Evolutionary conservation across 805 yeast species (phyloP), one percentile per base, ranked within the genome.

Genomic region (Starmerella khaoyaiensis): DNA sequence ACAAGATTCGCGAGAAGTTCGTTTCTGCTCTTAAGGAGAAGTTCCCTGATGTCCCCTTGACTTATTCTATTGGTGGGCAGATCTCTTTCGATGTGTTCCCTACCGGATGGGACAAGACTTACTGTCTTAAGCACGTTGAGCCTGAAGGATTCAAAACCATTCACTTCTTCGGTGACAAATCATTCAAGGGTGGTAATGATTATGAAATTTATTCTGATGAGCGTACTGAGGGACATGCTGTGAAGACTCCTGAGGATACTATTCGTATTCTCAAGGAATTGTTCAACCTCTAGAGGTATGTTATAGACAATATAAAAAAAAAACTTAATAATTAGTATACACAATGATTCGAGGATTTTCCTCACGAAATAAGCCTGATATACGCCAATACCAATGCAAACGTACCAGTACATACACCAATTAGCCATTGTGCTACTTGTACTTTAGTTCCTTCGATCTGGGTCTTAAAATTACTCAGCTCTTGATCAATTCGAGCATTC

Each of bases 41-140:
- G 56, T 90, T 90, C 71, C 62, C 87, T 40, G 87, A 86, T 62
- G 68, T 68, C 55, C 79, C 78, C 39, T 72, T 90, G 58, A 87
- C 97, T 50, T 90, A 79, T 72, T 90, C 98, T 42, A 90, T 90
- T 49, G 99, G 99, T 63, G 99, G 99, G 53, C 97, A 90, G 72
- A 90, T 90, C 61, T 87, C 97, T 24, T 90, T 90, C 56, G 99
- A 90, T 57, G 97, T 90, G 48, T 90, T 90, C 87, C 99, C 99
- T 68, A 82, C 95, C 47, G 98, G 99, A 58, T 90, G 99, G 99
- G 99, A 90, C 66, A 90, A 90, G 74, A 90, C 99, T 45, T 90
- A 87, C 69, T 82, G 94, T 64, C 73, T 90, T 59, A 84, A 79
- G 64, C 98, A 87, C 64, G 86, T 90, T 53, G 82, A 65, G 55